phyloP scores from a whole-genome alignment of 306 rosid species.

The Pterocarpus santalinus region DNA sequence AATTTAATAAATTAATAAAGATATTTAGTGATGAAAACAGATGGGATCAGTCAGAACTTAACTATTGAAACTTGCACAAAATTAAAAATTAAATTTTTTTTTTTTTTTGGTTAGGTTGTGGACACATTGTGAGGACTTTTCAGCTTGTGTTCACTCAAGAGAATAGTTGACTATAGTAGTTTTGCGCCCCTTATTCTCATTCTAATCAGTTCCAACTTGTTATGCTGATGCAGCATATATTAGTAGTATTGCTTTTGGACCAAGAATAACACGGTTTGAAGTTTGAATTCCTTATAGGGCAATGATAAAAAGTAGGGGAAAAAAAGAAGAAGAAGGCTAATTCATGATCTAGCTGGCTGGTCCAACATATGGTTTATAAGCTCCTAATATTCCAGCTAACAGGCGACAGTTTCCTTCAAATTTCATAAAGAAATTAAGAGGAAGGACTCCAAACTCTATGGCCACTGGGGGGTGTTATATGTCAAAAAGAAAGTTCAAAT shows the following conservation, averaged over 20 bases:
- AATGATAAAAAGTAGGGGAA: background rate
- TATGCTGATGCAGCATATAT: background rate
- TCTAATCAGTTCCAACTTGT: conserved; percentile 29
- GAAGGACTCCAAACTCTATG: conserved; percentile 6
- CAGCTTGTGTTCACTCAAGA: no score
- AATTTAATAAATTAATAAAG: no score
- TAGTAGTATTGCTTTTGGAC: conserved; percentile 35
- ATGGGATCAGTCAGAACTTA: no score
- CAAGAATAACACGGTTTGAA: conserved; percentile 43
- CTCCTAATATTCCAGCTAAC: conserved; percentile 47
- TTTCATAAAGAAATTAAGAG: conserved; percentile 29
- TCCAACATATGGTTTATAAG: conserved; percentile 36
- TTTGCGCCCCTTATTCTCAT: background rate
- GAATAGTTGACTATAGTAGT: no score
- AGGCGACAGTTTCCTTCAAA: conserved; percentile 38
- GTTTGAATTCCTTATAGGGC: conserved; percentile 31
- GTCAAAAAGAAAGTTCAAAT: conserved; percentile 27
- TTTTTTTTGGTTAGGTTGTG: no score
- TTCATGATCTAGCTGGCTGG: conserved; percentile 44
- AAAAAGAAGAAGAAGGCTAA: background rate
- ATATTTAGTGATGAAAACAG: no score
- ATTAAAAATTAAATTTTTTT: no score
- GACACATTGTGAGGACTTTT: no score
- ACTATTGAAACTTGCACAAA: no score
- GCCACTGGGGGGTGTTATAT: conserved; percentile 3